These are phyloP conservation scores for Parietichytrium sp. DNA, from an alignment of 108 stramenopile genomes.

Conservation along the genomic window DNA sequence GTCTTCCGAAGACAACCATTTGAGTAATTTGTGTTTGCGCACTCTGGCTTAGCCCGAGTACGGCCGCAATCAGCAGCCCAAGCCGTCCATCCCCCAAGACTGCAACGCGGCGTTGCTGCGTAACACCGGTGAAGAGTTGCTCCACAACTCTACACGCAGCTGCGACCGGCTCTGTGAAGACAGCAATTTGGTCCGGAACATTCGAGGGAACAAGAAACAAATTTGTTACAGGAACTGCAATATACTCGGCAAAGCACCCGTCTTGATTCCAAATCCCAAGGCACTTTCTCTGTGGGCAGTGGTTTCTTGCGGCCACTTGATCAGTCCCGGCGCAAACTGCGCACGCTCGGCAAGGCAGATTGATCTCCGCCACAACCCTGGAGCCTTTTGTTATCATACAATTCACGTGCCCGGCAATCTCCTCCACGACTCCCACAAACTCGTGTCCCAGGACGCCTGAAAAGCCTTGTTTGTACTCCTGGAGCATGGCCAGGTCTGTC, in stretches of 20 bases:
- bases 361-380: conserved; percentile 33
- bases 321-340: neutral
- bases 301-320: conserved; percentile 20
- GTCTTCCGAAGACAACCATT: conserved; percentile 46
- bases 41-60: neutral
- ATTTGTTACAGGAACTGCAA: neutral
- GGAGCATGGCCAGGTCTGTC: conserved; percentile 73
- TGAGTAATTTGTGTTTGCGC: neutral
- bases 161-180: conserved; percentile 1
- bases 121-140: neutral
- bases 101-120: neutral
- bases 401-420: neutral
- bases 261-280: neutral
- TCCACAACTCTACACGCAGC: neutral
- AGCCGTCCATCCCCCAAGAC: conserved; percentile 31
- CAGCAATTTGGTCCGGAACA: neutral
- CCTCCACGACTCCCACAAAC: conserved; percentile 9
- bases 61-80: conserved; percentile 44
- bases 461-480: conserved; percentile 74
- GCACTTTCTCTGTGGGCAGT: conserved; percentile 15
- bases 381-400: neutral
- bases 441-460: conserved; percentile 61
- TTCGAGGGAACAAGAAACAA: neutral
- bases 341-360: neutral
- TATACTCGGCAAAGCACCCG: neutral